These are phyloP conservation scores for Botrytis fabae DNA, from an alignment of 2,329 filamentous ascomycete genomes.

Conservation along the genomic window DNA sequence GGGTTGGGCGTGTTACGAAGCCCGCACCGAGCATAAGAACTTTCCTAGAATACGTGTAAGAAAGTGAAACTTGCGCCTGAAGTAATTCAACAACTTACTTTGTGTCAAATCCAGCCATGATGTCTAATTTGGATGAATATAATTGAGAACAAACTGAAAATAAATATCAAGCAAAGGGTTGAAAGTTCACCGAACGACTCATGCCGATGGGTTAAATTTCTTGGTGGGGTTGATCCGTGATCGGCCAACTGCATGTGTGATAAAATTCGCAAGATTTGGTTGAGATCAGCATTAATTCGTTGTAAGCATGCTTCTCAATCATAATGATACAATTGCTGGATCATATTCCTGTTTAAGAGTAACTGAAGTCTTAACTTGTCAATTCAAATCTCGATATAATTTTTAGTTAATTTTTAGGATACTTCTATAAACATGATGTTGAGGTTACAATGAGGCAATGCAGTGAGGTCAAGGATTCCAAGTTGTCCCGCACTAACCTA, in stretches of 20 bases:
- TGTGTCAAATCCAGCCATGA: constrained; percentile 17
- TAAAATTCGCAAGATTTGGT: constrained; percentile 1
- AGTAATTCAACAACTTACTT: background rate
- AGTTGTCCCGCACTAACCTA: constrained; percentile 20
- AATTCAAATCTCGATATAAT: background rate
- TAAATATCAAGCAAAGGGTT: constrained; percentile 2
- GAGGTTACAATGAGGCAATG: background rate
- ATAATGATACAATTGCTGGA: no score
- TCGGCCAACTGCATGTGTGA: constrained; percentile 23
- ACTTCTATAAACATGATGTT: background rate
- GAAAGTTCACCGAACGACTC: constrained; percentile 27
- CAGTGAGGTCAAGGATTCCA: constrained; percentile 6
- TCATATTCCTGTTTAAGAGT: background rate
- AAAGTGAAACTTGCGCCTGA: background rate
- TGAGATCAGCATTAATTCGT: background rate
- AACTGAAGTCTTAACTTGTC: background rate
- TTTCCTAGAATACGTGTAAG: constrained; percentile 25
- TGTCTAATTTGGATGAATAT: background rate
- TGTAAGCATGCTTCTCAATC: background rate
- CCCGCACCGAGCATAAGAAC: constrained; percentile 54
- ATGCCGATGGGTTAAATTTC: constrained; percentile 24
- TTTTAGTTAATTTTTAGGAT: background rate
- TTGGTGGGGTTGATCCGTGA: constrained; percentile 35
- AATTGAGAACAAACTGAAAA: background rate
- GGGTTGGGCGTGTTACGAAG: constrained; percentile 58